Percentiles rank a stretch among this genome's conserved stretches.
Conservation (phyloP, 805 yeast genomes). For the Suhomyces canberraensis region DNA sequence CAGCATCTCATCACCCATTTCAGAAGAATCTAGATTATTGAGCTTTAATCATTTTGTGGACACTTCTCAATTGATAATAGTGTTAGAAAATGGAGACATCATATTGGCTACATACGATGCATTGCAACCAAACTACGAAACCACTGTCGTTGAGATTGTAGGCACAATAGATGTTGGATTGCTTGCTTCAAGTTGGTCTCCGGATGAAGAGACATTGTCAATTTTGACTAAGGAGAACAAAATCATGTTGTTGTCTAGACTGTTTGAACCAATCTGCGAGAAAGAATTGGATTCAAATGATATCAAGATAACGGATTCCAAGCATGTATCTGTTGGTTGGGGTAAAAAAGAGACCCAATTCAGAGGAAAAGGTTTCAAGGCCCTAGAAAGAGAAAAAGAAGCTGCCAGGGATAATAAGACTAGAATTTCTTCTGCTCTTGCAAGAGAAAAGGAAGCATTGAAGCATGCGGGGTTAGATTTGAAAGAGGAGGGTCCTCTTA, state of each 20-base stretch:
- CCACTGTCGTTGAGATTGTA: constrained; percentile 66
- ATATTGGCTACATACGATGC: constrained; percentile 61
- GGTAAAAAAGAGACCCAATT: constrained; percentile 96
- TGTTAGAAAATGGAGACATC: constrained; percentile 75
- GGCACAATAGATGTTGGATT: constrained; percentile 82
- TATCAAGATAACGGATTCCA: constrained; percentile 52
- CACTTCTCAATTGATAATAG: constrained; percentile 58
- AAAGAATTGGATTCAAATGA: constrained; percentile 57
- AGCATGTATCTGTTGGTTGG: constrained; percentile 97
- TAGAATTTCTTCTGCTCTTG: background rate
- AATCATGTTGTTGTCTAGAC: constrained; percentile 64
- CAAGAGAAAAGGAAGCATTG: constrained; percentile 51
- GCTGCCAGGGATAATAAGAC: background rate
- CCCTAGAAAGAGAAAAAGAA: constrained; percentile 60
- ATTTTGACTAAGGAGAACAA: constrained; percentile 61
- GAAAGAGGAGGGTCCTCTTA: constrained; percentile 53
- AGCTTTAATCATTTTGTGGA: constrained; percentile 71
- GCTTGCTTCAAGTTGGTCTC: constrained; percentile 77
- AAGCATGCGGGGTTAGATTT: constrained; percentile 66
- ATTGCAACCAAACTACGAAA: constrained; percentile 43
- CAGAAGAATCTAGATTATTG: constrained; percentile 30
- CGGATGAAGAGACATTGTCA: constrained; percentile 83
- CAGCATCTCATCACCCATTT: constrained; percentile 38
- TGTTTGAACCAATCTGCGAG: constrained; percentile 78
- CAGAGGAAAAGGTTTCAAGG: constrained; percentile 87